Base-by-base conservation (phyloP, 2,329 filamentous ascomycete species). In the Boeremia exigua region DNA sequence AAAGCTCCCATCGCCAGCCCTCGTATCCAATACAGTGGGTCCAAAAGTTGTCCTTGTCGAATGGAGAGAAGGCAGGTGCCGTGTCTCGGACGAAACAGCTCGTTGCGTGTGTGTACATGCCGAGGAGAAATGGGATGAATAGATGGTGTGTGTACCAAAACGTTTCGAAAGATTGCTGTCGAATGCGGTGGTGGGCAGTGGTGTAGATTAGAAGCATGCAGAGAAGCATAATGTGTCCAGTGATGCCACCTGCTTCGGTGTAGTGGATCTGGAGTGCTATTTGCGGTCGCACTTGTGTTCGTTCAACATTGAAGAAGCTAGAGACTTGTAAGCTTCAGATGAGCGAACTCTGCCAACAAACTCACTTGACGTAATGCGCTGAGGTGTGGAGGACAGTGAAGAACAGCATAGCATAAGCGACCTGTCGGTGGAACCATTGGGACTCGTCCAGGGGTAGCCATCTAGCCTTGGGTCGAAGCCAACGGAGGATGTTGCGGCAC, bases 111-210 rank as follows among this genome's bases (percentile, higher is more conserved):
- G 94, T 98, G 78, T 98, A 99, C 65, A 99, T 87, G 40, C 86
- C 94, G 39, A 99, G 83, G 70, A 98, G 79, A 77, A 99, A 99
- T 1, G 95, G 94, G 58, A 99, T 90, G 71, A 98, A 98, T n/a
- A 99, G 85, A 70, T 99, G 95, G 77, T 99, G 95, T 0, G 92
- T 96, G 78, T 99, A 99, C 95, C 95, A 99, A 75, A 99, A 99
- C 0, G 94, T 96, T 79, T 99, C 95, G 72, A 93, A 99, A 0
- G 92, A 96, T 74, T 99, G 95, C 74, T 98, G 94, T 50, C 95
- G 90, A 63, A 99, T 98, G 64, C 91, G 90, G 68, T 89, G 85
- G 73, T 99, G 95, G 2, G 95, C 90, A 0, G 93, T 97, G 1
- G 95, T 99, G 79, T 96, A 99, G 84, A 99, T 99, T 60, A 99